phyloP scores from a whole-genome alignment of 2,329 filamentous ascomycete genomes.

The Myriosclerotinia scirpicola region DNA sequence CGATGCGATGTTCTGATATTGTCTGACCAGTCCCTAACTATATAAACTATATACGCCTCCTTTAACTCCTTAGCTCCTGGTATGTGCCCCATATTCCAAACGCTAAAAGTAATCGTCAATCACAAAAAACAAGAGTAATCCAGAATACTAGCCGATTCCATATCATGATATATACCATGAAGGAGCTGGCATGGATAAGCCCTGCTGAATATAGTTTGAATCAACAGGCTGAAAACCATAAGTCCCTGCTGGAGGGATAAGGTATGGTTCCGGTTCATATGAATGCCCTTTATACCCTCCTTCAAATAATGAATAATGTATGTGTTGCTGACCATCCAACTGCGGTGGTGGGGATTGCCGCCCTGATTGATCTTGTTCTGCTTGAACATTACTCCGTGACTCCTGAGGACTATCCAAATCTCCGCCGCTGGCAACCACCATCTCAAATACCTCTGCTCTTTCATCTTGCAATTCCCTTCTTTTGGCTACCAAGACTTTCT shows the following conservation, averaged over 20 bases:
- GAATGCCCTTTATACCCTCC: background rate
- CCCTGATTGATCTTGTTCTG: background rate
- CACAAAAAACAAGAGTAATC: too few species aligned
- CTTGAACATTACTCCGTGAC: background rate
- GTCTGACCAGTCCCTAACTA: background rate
- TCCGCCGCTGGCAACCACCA: background rate
- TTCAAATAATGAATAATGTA: slow-evolving; percentile 19
- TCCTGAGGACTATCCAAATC: background rate
- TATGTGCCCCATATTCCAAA: background rate
- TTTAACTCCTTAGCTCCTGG: background rate
- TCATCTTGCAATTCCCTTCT: slow-evolving; percentile 18
- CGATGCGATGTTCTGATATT: background rate
- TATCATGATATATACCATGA: slow-evolving; percentile 1
- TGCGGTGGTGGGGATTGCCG: background rate
- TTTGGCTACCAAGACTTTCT: background rate
- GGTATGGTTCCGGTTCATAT: background rate
- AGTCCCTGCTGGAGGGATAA: slow-evolving; percentile 3
- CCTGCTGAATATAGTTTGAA: background rate
- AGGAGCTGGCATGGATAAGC: slow-evolving; percentile 10
- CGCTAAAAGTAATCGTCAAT: background rate
- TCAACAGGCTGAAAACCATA: background rate
- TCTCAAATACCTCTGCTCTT: slow-evolving; percentile 7
- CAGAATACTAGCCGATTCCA: background rate
- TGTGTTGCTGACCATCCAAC: slow-evolving; percentile 9
- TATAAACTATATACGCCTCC: background rate